Evolutionary conservation across 306 rosid genomes (phyloP).

Genomic region (Cucurbita pepo): DNA sequence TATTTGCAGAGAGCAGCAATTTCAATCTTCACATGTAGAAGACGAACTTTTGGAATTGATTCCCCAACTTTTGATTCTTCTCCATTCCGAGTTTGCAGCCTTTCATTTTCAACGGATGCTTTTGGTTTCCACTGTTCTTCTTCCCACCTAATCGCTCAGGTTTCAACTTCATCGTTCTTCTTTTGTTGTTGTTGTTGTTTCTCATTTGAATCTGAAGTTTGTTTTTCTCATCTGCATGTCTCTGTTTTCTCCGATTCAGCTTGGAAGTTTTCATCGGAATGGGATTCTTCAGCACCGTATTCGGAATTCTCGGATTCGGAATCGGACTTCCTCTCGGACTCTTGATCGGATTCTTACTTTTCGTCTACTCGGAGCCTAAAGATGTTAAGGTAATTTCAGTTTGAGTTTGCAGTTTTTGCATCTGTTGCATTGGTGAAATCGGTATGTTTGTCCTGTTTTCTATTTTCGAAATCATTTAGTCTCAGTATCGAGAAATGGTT

Average conservation of each 20-base stretch:
- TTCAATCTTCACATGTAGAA: neutral
- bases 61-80: neutral
- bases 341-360: conserved; percentile 59
- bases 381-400: conserved; percentile 38
- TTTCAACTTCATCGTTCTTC: neutral
- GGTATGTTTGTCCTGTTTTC: neutral
- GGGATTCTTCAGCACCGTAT: conserved; percentile 52
- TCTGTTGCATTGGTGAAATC: neutral
- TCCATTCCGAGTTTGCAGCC: neutral
- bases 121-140: neutral
- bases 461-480: neutral
- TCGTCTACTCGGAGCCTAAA: conserved; percentile 48
- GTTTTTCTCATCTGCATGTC: neutral
- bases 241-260: neutral
- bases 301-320: conserved; percentile 56
- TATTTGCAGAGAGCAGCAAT: neutral
- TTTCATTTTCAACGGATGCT: neutral
- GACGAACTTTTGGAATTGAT: neutral
- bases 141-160: neutral
- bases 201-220: neutral
- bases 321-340: conserved; percentile 80
- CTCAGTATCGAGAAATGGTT: neutral
- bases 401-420: neutral
- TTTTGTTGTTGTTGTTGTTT: neutral
- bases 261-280: conserved; percentile 15